phyloP scores from a whole-genome alignment of 257 asterid genomes.

The Echium plantagineum region DNA sequence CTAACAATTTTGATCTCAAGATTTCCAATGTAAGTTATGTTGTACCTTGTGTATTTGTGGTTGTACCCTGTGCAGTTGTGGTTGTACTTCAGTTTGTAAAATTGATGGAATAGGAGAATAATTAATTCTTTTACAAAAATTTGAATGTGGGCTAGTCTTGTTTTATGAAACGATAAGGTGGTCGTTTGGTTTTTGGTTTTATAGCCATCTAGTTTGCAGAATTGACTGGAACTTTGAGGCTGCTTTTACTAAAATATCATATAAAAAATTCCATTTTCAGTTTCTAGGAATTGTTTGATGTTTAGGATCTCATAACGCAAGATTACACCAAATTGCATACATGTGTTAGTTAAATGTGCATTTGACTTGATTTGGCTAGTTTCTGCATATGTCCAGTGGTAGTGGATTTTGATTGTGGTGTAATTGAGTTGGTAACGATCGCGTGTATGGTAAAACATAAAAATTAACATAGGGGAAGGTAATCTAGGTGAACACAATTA shows the following conservation, averaged over 20 bases:
- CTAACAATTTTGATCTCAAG: conserved; percentile 20
- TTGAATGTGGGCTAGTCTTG: background rate
- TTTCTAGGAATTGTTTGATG: no score
- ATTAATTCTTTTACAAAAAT: background rate
- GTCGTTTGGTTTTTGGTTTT: background rate
- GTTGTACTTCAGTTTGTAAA: background rate
- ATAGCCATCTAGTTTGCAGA: no score
- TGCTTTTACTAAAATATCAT: background rate
- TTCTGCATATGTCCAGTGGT: no score
- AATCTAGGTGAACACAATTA: no score
- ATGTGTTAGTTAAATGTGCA: no score
- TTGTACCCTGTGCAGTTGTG: background rate
- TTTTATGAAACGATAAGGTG: background rate
- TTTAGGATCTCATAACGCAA: no score
- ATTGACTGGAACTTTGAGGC: background rate
- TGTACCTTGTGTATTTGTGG: background rate
- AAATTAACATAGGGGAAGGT: no score
- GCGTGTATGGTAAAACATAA: no score
- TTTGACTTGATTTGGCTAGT: background rate
- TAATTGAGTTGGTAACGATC: no score
- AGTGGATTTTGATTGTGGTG: background rate
- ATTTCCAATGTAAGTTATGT: conserved; percentile 22
- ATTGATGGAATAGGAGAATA: background rate
- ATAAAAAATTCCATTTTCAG: background rate
- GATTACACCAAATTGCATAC: no score